Conservation (phyloP, 805 yeast species). For the Metschnikowia cubensis region DNA sequence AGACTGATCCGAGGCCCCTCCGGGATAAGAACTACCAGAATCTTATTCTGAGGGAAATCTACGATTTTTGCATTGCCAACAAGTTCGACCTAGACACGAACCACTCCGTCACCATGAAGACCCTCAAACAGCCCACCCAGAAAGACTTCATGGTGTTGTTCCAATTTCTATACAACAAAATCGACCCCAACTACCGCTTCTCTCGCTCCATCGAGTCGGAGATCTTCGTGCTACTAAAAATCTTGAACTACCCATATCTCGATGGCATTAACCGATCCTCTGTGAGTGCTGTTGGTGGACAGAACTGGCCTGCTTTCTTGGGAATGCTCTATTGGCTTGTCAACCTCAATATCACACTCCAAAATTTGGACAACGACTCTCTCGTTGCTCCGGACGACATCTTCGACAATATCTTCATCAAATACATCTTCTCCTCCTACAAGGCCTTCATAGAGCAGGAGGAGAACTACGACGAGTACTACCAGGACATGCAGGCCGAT, state of each 20-base stretch:
- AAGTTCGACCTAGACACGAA: conserved; percentile 73
- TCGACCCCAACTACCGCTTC: conserved; percentile 78
- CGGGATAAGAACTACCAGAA: conserved; percentile 67
- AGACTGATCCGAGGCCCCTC: conserved; percentile 68
- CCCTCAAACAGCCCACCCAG: conserved; percentile 77
- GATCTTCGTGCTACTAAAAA: conserved; percentile 61
- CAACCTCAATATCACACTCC: conserved; percentile 42
- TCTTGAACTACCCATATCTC: conserved; percentile 71
- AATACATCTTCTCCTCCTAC: conserved; percentile 65
- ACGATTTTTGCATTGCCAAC: conserved; percentile 56
- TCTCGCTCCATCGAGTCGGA: conserved; percentile 69
- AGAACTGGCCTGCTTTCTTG: conserved; percentile 77
- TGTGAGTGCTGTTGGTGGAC: conserved; percentile 87
- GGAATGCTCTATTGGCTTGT: conserved; percentile 85
- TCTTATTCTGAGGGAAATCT: conserved; percentile 62
- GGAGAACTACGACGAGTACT: conserved; percentile 56
- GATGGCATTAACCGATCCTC: conserved; percentile 80
- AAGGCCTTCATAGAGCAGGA: conserved; percentile 59
- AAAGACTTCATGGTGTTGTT: conserved; percentile 77
- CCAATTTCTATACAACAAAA: conserved; percentile 69
- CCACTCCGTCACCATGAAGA: conserved; percentile 60
- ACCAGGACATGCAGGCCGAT: conserved; percentile 52
- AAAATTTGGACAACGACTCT: conserved; percentile 25
- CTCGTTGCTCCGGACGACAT: conserved; percentile 39
- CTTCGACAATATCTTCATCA: conserved; percentile 49